Evolutionary conservation across 2,329 filamentous ascomycete genomes (phyloP), one percentile per base, ranked within the genome.

Genomic region (Xylaria arbuscula): DNA sequence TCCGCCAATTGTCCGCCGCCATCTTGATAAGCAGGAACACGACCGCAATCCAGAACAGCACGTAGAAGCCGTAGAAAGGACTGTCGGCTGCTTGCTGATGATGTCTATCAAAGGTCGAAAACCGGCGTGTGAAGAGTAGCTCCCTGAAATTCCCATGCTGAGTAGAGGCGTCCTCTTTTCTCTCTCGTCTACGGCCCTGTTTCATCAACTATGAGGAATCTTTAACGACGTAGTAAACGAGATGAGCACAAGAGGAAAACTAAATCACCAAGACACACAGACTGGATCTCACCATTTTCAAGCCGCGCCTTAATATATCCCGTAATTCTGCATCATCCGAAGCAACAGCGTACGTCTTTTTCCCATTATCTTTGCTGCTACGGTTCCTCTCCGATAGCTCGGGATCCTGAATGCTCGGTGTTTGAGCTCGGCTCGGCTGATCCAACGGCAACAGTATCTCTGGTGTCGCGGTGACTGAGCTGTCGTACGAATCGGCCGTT

Each of bases 41-140:
- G 70, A 93, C 88, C 9, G 86, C 85, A 55, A 93, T 85, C 92
- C 92, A 94, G 78, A 93, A 93, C 0, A 95, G 82, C 0, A 90
- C 92, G 75, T 92, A 94, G 81, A 94, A 94, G 36, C 92, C 92
- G 76, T 92, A 88, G 74, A 94, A 94, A 0, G 90, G 89, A 50
- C 89, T 93, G 56, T 90, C 88, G 3, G 87, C 85, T 1, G 88
- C 87, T 0, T 82, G 81, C 5, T 86, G 84, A 75, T 93, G 94
- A 71, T 92, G 89, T 11, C 90, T 85, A 78, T 94, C 92, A 77
- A 94, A 94, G 0, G 90, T 86, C 6, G 90, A 92, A 74, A 93
- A 92, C 69, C 90, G 89, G 28, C 87, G 84, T 0, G 90, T 93
- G 76, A 94, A 94, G 60, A 92, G 87, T 53, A 93, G 81, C 74